Evolutionary conservation across 148 eudicot species (phyloP), one percentile per base, ranked within the genome.

Genomic region (Rhododendron vialii): DNA sequence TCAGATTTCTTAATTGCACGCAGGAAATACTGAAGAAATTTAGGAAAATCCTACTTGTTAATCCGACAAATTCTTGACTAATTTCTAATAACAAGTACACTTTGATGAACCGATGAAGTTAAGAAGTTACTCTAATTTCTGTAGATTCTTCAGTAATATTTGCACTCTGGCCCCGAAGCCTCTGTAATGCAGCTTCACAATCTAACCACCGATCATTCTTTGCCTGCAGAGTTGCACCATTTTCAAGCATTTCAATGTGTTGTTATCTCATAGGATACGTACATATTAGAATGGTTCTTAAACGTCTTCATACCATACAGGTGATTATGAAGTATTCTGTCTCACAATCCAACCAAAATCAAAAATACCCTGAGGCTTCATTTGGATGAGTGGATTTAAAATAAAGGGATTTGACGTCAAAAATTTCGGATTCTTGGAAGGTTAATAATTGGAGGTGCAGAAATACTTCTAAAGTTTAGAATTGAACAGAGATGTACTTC

Each of bases 141-240:
- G 92, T 85, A 43, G 94, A 93, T 91, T 94, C 98, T 57, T 73
- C 75, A 20, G 91, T 87, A 84, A 91, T 91, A 89, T 91, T 90
- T 36, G 89, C 89, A 80, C 85, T 82, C 10, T 84, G 85, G 71
- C 95, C 95, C 81, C 95, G 90, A 47, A 94, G 93, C 48, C 76
- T 86, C 87, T 88, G 90, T 82, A 94, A 86, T 81, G 91, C 90
- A 84, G 84, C 83, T 88, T 93, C 94, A 85, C 93, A 90, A 51
- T 92, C 98, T 83, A 86, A 57, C 92, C 93, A 89, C 24, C 89
- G 80, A 41, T 82, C 86, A 74, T 90, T 92, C 86, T 91, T 93
- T 80, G 95, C 98, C 95, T 94, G 90, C 82, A 87, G 33, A 82
- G 67, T 86, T n/a, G 82, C 38, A 33, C 33, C 61, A 76, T 48